Evolutionary conservation across 345 rosid species (phyloP).

Genomic region (Populus euphratica): DNA sequence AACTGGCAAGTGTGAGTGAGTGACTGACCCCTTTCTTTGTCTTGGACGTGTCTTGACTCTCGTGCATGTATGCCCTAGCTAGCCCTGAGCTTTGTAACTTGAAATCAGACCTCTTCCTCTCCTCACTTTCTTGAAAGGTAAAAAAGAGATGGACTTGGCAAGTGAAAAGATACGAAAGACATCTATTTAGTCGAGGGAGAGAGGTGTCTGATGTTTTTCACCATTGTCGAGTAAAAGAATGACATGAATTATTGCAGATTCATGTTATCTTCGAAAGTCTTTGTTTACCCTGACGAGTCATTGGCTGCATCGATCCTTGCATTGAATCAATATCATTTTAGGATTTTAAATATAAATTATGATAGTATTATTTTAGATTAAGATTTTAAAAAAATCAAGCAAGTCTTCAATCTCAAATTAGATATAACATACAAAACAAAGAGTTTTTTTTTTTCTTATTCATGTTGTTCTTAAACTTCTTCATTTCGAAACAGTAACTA

Average conservation of each 20-base stretch:
- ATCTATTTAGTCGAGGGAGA: not conserved
- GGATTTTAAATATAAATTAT: no score
- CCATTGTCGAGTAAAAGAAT: not conserved
- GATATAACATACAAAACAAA: no score
- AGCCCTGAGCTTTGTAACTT: slow-evolving; percentile 20
- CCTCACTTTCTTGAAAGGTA: not conserved
- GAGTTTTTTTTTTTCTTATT: no score
- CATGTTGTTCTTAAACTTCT: no score
- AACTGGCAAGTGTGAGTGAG: not conserved
- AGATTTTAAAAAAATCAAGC: no score
- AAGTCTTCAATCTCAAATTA: no score
- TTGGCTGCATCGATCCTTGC: no score
- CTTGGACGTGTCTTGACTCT: slow-evolving; percentile 14
- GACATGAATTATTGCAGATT: not conserved
- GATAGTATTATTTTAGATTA: no score
- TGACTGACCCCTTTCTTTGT: not conserved
- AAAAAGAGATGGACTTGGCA: not conserved
- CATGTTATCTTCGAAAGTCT: not conserved
- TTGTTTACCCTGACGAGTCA: no score
- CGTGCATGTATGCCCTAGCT: slow-evolving; percentile 17
- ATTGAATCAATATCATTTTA: no score
- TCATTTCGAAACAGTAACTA: no score
- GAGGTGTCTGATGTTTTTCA: not conserved
- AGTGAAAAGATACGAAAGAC: not conserved
- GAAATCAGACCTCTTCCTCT: slow-evolving; percentile 4